Conservation (phyloP, 1,284 basidiomycete genomes). For the Sanghuangporus baumii region DNA sequence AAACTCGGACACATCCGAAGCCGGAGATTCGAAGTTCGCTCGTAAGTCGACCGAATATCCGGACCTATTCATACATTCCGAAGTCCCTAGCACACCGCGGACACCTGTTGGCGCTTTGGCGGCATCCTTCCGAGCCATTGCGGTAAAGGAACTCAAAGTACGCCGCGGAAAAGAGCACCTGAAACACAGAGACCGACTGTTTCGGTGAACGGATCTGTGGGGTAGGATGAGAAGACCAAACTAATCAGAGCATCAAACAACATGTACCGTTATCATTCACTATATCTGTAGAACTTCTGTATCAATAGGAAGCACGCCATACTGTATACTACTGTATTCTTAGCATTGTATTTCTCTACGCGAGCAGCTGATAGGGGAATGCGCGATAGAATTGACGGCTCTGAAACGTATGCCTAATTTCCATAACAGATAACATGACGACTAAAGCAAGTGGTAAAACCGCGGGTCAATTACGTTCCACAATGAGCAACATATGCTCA, state of each 20-base stretch:
- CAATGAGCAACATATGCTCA: no score
- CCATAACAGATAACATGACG: no score
- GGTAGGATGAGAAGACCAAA: no score
- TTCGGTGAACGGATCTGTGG: not conserved
- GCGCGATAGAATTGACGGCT: no score
- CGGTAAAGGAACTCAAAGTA: not conserved
- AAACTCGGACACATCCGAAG: not conserved
- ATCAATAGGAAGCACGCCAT: no score
- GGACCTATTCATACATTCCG: constrained; percentile 22
- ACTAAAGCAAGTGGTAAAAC: no score
- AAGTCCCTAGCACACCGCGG: constrained; percentile 12
- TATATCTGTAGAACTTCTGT: no score
- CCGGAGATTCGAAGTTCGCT: constrained; percentile 18
- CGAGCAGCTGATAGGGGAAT: no score
- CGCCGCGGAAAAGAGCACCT: not conserved
- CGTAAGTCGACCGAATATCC: constrained; percentile 17
- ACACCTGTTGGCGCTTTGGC: constrained; percentile 13
- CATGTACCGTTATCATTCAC: no score
- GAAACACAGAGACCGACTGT: not conserved
- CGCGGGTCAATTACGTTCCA: no score
- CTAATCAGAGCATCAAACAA: no score
- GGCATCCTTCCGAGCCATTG: constrained; percentile 13
- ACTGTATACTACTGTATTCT: not conserved
- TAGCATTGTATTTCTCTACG: not conserved
- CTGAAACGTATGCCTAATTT: no score